A percentile compares a stretch with the other conserved stretches of the same genome.
Conservation (phyloP, 306 rosid genomes). For the Leucaena leucocephala region DNA sequence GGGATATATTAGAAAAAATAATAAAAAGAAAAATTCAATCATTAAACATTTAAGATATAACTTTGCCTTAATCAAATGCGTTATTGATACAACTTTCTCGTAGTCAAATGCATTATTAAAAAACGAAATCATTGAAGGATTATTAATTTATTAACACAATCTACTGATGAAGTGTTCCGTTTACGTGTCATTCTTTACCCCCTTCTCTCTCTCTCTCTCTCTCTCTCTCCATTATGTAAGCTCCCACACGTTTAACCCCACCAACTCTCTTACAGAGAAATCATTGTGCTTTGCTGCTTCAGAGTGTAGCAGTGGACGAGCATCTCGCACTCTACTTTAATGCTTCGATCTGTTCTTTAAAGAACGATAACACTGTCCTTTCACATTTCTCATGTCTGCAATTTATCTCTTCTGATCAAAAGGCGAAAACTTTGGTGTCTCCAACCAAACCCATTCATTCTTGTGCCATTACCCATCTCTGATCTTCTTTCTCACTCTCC, state of each 20-base stretch:
- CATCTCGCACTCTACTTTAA: conserved; percentile 30
- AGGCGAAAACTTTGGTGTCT: conserved; percentile 34
- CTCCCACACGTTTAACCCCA: conserved; percentile 37
- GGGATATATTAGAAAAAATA: too few species aligned
- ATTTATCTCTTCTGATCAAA: conserved; percentile 23
- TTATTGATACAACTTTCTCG: not conserved
- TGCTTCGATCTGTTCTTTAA: conserved; percentile 42
- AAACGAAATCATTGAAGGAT: not conserved
- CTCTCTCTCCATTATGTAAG: conserved; percentile 10
- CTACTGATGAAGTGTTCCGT: not conserved
- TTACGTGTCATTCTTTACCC: not conserved
- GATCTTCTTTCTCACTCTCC: conserved; percentile 22
- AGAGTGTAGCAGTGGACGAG: not conserved
- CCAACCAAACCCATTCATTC: conserved; percentile 33
- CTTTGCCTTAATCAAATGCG: not conserved
- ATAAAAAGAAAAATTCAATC: too few species aligned
- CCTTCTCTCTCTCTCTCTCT: too few species aligned
- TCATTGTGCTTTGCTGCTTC: conserved; percentile 41
- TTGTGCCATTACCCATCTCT: not conserved
- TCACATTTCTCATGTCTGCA: conserved; percentile 37
- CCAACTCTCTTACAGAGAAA: conserved; percentile 41
- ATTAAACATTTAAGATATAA: not conserved
- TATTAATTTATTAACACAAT: not conserved
- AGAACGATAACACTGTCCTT: conserved; percentile 39
- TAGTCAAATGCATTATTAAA: not conserved